Percentiles rank a stretch among this genome's conserved stretches.
Evolutionary conservation across 305 asterid genomes (phyloP).

Genomic region (Stenogyne calaminthoides): DNA sequence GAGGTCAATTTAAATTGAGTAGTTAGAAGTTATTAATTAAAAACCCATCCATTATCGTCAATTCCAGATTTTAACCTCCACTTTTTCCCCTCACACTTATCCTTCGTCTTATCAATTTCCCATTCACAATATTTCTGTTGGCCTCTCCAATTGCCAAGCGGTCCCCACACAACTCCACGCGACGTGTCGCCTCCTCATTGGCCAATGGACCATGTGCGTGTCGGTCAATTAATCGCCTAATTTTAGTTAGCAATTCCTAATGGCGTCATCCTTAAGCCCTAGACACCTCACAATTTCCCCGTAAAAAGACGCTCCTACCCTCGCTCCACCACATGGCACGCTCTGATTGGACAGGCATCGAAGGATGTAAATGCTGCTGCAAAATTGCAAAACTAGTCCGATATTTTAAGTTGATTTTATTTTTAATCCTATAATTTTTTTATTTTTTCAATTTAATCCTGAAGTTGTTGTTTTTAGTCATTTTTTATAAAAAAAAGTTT

Average conservation of each 20-base stretch:
- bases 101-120: slow-evolving; percentile 45
- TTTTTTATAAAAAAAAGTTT: too few species aligned
- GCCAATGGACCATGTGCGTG: slow-evolving; percentile 41
- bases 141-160: slow-evolving; percentile 39
- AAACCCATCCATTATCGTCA: not conserved
- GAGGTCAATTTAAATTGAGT: not conserved
- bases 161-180: slow-evolving; percentile 37
- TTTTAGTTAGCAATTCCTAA: slow-evolving; percentile 41
- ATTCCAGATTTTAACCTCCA: slow-evolving; percentile 29
- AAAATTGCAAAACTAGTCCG: too few species aligned
- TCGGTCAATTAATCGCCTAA: slow-evolving; percentile 58
- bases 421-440: too few species aligned
- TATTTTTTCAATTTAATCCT: too few species aligned
- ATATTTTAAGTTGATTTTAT: too few species aligned
- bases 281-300: slow-evolving; percentile 32
- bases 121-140: slow-evolving; percentile 31
- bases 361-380: not conserved
- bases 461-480: too few species aligned
- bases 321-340: not conserved
- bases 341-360: not conserved
- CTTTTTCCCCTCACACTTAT: slow-evolving; percentile 31
- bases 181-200: slow-evolving; percentile 46
- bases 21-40: not conserved
- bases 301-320: slow-evolving; percentile 12
- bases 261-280: slow-evolving; percentile 38